Evolutionary conservation across 2,329 filamentous ascomycete genomes (phyloP).

Genomic region (Fusarium agapanthi): DNA sequence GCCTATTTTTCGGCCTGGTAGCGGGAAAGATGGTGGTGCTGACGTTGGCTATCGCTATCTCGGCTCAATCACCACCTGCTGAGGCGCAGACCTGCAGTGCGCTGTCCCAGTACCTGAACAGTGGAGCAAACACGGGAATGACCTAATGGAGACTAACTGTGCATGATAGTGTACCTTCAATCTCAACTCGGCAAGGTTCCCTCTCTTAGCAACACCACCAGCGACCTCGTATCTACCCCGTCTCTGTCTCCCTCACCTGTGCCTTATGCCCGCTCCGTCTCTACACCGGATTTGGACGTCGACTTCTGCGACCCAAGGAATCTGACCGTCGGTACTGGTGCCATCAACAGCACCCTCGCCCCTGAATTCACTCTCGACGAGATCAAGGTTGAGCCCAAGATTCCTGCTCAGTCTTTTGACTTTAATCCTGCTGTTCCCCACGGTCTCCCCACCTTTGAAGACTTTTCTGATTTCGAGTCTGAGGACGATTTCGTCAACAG

Average conservation of each 20-base stretch:
- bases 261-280: slow-evolving; percentile 75
- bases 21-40: slow-evolving; percentile 22
- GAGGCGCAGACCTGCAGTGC: slow-evolving; percentile 33
- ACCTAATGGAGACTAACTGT: slow-evolving; percentile 47
- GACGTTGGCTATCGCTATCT: slow-evolving; percentile 30
- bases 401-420: slow-evolving; percentile 58
- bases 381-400: slow-evolving; percentile 61
- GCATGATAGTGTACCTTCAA: slow-evolving; percentile 58
- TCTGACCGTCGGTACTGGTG: slow-evolving; percentile 73
- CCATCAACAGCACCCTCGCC: slow-evolving; percentile 59
- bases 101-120: slow-evolving; percentile 31
- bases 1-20: slow-evolving; percentile 34
- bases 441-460: slow-evolving; percentile 79
- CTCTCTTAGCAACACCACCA: slow-evolving; percentile 70
- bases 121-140: slow-evolving; percentile 37
- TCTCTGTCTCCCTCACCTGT: slow-evolving; percentile 89
- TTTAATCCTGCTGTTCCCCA: slow-evolving; percentile 60
- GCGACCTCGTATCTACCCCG: slow-evolving; percentile 78
- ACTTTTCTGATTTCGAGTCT: slow-evolving; percentile 88
- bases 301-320: slow-evolving; percentile 94
- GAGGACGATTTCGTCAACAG: slow-evolving; percentile 83
- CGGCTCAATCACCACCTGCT: slow-evolving; percentile 19
- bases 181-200: slow-evolving; percentile 58
- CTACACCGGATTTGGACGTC: slow-evolving; percentile 72
- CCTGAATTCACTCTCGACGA: slow-evolving; percentile 75